A percentile compares a stretch with the other conserved stretches of the same genome.
Conservation (phyloP, 2,329 filamentous ascomycete species). For the Chaetomium globosum region DNA sequence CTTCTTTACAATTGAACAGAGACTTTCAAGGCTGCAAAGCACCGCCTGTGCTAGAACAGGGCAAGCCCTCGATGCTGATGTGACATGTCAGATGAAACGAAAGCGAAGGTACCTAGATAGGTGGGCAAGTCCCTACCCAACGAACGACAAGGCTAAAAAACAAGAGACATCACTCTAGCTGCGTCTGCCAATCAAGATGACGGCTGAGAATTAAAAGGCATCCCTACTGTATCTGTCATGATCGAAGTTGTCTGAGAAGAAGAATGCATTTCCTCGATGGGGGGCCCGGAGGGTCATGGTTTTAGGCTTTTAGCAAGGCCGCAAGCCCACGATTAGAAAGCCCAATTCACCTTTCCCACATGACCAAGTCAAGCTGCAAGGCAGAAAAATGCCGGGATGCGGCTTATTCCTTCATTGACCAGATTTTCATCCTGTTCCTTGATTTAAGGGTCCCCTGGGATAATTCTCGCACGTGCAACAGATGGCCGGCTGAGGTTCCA, state of each 20-base stretch:
- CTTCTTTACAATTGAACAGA: too few relatives aligned
- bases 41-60: too few relatives aligned
- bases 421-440: slow-evolving; percentile 4
- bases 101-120: too few relatives aligned
- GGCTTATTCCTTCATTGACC: background rate
- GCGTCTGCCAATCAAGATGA: background rate
- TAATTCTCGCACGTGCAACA: background rate
- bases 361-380: slow-evolving; percentile 9
- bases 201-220: background rate
- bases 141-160: background rate
- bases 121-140: too few relatives aligned
- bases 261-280: background rate
- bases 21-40: too few relatives aligned
- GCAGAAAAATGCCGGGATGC: background rate
- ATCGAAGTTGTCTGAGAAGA: background rate
- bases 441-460: slow-evolving; percentile 1
- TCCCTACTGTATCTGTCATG: slow-evolving; percentile 10
- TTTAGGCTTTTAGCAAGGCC: background rate
- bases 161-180: background rate
- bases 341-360: background rate
- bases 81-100: too few relatives aligned
- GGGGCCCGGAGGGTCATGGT: background rate
- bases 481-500: background rate
- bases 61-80: too few relatives aligned
- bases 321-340: background rate